A percentile compares a stretch with the other conserved stretches of the same genome.
These are phyloP conservation scores for Ascochyta fabae DNA, from an alignment of 2,329 filamentous ascomycete species.

Conservation along the genomic window DNA sequence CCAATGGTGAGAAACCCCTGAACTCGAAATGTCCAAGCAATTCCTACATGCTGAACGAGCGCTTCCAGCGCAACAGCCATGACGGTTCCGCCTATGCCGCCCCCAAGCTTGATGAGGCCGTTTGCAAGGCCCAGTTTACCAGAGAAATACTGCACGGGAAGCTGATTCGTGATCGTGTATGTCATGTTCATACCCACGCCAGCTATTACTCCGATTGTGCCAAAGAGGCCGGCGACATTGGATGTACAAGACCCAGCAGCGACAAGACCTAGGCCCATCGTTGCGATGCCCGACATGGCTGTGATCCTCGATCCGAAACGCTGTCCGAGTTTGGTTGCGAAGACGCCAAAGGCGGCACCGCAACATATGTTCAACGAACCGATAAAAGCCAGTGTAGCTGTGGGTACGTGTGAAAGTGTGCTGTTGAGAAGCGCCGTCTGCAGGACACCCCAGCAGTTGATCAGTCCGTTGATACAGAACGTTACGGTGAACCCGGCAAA, in stretches of 20 bases:
- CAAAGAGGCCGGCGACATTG: constrained; percentile 48
- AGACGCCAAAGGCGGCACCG: constrained; percentile 60
- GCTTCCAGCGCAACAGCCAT: constrained; percentile 34
- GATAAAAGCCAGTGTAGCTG: constrained; percentile 65
- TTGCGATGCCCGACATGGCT: constrained; percentile 56
- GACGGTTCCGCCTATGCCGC: constrained; percentile 36
- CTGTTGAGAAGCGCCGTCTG: constrained; percentile 62
- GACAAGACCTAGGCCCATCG: constrained; percentile 59
- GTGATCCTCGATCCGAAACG: constrained; percentile 57
- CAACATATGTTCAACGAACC: constrained; percentile 61
- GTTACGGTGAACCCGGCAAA: constrained; percentile 57
- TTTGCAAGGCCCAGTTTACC: constrained; percentile 37
- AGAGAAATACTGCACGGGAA: constrained; percentile 38
- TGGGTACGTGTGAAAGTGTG: constrained; percentile 50
- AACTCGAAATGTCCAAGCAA: constrained; percentile 38
- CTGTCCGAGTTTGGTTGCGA: constrained; percentile 60
- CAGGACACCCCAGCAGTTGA: constrained; percentile 66
- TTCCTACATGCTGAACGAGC: constrained; percentile 33
- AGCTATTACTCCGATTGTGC: constrained; percentile 54
- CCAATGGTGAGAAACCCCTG: constrained; percentile 31
- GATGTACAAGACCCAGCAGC: constrained; percentile 54
- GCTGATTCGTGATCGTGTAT: constrained; percentile 29
- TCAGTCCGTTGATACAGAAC: constrained; percentile 60
- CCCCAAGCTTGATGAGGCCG: constrained; percentile 37
- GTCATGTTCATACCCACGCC: constrained; percentile 50